These are phyloP conservation scores for Backusella australiensis DNA, from an alignment of 192 early-diverging fungal genomes.

Conservation along the genomic window DNA sequence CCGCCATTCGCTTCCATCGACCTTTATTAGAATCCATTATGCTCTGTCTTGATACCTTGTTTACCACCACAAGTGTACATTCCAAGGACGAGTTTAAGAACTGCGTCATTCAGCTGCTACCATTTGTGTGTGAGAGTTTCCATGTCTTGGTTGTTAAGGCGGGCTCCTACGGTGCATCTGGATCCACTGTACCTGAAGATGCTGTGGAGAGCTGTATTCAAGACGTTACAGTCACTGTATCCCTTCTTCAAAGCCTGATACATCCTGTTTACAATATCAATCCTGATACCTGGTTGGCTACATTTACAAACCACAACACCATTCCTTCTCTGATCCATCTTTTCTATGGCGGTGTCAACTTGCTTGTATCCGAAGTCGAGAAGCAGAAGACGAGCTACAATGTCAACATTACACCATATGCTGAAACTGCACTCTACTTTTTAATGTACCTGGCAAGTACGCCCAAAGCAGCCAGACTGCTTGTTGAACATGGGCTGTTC, in stretches of 20 bases:
- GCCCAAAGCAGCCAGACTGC: conserved; percentile 33
- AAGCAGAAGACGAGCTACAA: conserved; percentile 13
- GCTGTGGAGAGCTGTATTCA: conserved; percentile 35
- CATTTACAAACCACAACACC: conserved; percentile 33
- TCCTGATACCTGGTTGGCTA: conserved; percentile 36
- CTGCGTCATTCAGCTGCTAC: not conserved
- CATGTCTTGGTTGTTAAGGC: conserved; percentile 17
- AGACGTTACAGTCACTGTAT: conserved; percentile 37
- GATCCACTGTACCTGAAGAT: conserved; percentile 5
- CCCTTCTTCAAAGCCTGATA: conserved; percentile 40
- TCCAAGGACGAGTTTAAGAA: not conserved
- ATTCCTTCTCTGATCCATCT: conserved; percentile 37
- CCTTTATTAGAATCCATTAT: conserved; percentile 35
- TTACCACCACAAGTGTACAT: not conserved
- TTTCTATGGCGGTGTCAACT: conserved; percentile 31
- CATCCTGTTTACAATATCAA: conserved; percentile 36
- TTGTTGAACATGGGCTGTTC: conserved; percentile 38
- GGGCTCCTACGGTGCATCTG: not conserved
- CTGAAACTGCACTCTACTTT: conserved; percentile 43
- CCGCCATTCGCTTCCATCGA: conserved; percentile 24
- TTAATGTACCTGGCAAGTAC: conserved; percentile 39
- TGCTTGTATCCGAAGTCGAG: conserved; percentile 33
- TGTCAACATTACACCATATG: conserved; percentile 37
- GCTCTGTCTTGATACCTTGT: conserved; percentile 35
- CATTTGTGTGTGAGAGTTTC: conserved; percentile 20